Conservation (phyloP, 2,329 filamentous ascomycete species). For the Magnaporthiopsis rhizophila region DNA sequence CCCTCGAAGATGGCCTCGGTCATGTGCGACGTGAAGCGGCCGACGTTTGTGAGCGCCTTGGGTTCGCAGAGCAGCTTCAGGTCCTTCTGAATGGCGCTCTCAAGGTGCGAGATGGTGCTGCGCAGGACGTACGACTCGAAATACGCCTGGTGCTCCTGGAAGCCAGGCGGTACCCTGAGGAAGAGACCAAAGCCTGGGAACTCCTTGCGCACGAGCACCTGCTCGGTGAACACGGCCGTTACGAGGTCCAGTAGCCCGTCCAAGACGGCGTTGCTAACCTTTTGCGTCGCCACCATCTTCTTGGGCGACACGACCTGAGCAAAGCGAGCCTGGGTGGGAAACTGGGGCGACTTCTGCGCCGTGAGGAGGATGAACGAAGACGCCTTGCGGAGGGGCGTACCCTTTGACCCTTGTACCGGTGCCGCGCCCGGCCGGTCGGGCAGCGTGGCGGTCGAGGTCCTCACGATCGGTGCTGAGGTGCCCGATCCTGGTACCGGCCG, state of each 20-base stretch:
- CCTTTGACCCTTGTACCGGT: slow-evolving; percentile 34
- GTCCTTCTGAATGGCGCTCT: slow-evolving; percentile 61
- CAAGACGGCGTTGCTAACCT: slow-evolving; percentile 60
- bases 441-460: slow-evolving; percentile 54
- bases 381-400: slow-evolving; percentile 63
- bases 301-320: slow-evolving; percentile 54
- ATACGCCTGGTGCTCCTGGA: slow-evolving; percentile 88
- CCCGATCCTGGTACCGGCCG: slow-evolving; percentile 59
- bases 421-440: slow-evolving; percentile 29
- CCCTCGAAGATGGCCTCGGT: slow-evolving; percentile 90
- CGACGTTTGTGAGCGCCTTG: slow-evolving; percentile 76
- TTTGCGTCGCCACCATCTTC: slow-evolving; percentile 40
- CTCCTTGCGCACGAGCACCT: slow-evolving; percentile 78
- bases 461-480: slow-evolving; percentile 59
- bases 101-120: slow-evolving; percentile 63
- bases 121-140: slow-evolving; percentile 87
- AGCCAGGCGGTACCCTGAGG: slow-evolving; percentile 82
- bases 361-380: slow-evolving; percentile 90
- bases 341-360: slow-evolving; percentile 52
- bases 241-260: slow-evolving; percentile 72
- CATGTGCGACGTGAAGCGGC: slow-evolving; percentile 71
- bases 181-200: slow-evolving; percentile 83
- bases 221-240: slow-evolving; percentile 74
- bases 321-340: slow-evolving; percentile 53
- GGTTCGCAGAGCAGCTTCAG: slow-evolving; percentile 66